A percentile compares a stretch with the other conserved stretches of the same genome.
These are phyloP conservation scores for Hypericum androsaemum DNA, from an alignment of 345 rosid species.

Conservation along the genomic window DNA sequence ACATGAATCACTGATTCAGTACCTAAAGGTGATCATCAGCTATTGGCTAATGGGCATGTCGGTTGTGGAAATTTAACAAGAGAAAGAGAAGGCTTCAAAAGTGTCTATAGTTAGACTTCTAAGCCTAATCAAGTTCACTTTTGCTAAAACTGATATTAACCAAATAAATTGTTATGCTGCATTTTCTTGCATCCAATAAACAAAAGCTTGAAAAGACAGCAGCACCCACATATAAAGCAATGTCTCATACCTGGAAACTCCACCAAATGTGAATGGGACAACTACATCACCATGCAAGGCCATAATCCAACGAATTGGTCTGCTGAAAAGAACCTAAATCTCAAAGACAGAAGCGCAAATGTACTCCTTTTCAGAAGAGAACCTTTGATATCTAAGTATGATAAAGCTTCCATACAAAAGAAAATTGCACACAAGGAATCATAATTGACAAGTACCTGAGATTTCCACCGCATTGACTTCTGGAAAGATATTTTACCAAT, in stretches of 20 bases:
- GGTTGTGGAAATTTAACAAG: too few species aligned
- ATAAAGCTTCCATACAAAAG: not conserved
- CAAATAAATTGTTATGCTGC: too few species aligned
- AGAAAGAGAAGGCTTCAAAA: too few species aligned
- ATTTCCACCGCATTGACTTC: conserved; percentile 96
- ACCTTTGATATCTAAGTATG: not conserved
- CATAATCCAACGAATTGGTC: conserved; percentile 95
- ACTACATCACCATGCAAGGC: conserved; percentile 77
- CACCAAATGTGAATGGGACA: conserved; percentile 82
- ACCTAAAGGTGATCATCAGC: too few species aligned
- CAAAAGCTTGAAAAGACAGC: not conserved
- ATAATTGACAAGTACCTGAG: conserved; percentile 40
- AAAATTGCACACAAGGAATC: not conserved
- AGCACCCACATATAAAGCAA: conserved; percentile 6
- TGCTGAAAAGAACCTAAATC: conserved; percentile 69
- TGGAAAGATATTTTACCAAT: conserved; percentile 76
- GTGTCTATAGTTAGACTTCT: too few species aligned
- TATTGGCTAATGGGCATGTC: too few species aligned
- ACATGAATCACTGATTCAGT: too few species aligned
- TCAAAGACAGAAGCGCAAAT: conserved; percentile 12
- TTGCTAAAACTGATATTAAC: too few species aligned
- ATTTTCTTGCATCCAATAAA: too few species aligned
- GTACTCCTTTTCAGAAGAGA: too few species aligned
- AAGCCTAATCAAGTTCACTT: too few species aligned
- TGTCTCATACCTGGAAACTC: conserved; percentile 55